phyloP scores from a whole-genome alignment of 345 rosid genomes.

The Firmiana major region DNA sequence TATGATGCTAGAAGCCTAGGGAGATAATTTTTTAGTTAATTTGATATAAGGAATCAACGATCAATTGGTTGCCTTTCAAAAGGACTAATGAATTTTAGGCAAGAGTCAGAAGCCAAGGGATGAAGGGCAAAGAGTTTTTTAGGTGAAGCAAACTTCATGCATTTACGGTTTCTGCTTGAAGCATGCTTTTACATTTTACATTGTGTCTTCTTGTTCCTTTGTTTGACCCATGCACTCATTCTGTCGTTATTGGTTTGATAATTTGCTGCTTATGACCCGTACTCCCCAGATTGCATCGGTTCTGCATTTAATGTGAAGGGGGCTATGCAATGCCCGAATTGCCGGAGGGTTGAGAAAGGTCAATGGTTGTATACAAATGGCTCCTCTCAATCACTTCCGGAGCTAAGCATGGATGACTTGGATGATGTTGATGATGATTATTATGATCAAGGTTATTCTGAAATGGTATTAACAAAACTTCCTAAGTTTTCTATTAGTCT shows the following conservation, averaged over 20 bases:
- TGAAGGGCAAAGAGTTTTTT: background rate
- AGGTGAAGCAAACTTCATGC: background rate
- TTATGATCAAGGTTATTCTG: constrained; percentile 47
- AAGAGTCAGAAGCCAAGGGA: background rate
- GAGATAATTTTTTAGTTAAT: background rate
- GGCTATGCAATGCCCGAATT: constrained; percentile 82
- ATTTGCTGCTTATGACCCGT: background rate
- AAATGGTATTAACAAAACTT: constrained; percentile 42
- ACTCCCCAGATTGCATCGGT: constrained; percentile 66
- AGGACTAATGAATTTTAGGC: background rate
- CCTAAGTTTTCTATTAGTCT: background rate
- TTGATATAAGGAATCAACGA: background rate
- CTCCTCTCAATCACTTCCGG: constrained; percentile 43
- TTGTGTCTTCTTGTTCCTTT: background rate
- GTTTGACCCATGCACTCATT: background rate
- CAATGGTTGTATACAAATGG: constrained; percentile 71
- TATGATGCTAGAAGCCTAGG: background rate
- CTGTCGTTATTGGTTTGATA: background rate
- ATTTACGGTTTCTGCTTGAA: background rate
- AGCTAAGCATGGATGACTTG: constrained; percentile 59
- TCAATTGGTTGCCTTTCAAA: background rate
- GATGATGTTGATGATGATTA: constrained; percentile 56
- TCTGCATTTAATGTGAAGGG: constrained; percentile 80
- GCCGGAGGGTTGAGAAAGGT: constrained; percentile 70
- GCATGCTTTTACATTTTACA: background rate